Base-by-base conservation (phyloP, 768 basidiomycete species). In the Agrocybe praecox region DNA sequence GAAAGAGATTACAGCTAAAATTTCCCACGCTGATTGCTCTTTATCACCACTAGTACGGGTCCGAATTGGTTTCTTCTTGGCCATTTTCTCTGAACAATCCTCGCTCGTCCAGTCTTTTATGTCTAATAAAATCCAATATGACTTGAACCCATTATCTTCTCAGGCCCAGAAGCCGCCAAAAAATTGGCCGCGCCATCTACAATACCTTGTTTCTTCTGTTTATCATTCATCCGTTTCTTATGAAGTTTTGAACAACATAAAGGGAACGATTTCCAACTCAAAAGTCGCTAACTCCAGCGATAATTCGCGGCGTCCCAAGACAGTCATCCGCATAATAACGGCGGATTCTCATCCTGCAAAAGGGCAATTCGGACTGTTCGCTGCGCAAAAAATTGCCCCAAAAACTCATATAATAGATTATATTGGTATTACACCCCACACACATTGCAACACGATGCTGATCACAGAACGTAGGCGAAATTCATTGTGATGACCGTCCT, bases 301-400 rank as follows among this genome's bases (percentile, higher is more conserved):
- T 53, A 18, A 29, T 17, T 26, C 19, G 29, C 61, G 54, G 49
- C 65, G 64, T 61, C 40, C 66, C 18, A 70, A 71, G 44, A 81
- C 89, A 26, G 67, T 74, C 50, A 89, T 95, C 64, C 84, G 80
- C 63, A 65, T 50, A 2, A 87, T 94, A 58, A 63, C 77, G 40
- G 76, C 75, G 34, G 54, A 76, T 12, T 71, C 71, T 26, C 94
- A 96, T 74, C 95, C 95, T 40, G 90, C 91, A 43, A 67, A 67
- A 56, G 91, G 92, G 1, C 94, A 96, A 68, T 74, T 71, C 59
- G 95, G 95, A 3, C 76, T 98, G 32, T 95, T 95, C 71, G 88
- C 93, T 21, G 73, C 79, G 19, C 87, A 81, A 57, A 89, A 85
- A 70, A 88, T 96, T 18, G 77, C 80, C 2, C 78, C 84, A 3